A percentile compares a stretch with the other conserved stretches of the same genome.
Conservation (phyloP, 2,329 filamentous ascomycete genomes). For the Ophiostoma triangulosporum region DNA sequence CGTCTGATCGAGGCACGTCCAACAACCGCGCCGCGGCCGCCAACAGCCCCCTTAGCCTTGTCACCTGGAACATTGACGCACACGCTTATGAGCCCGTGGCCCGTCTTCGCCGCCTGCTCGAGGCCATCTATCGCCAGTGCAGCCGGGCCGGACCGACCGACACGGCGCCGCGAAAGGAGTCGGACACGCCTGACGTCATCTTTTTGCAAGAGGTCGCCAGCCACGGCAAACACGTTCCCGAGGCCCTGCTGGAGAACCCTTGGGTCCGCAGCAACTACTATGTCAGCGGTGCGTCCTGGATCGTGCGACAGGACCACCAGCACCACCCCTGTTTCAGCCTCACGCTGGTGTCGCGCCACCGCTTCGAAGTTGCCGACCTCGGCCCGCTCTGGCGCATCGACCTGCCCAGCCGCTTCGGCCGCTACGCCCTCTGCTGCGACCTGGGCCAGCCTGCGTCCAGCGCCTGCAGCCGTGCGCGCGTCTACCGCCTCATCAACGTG, state of each 20-base stretch:
- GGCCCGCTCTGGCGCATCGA: constrained; percentile 22
- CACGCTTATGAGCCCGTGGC: constrained; percentile 7
- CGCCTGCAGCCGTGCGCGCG: constrained; percentile 8
- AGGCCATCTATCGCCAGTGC: constrained; percentile 10
- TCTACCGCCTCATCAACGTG: constrained; percentile 23
- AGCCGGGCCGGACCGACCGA: neutral
- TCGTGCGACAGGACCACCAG: neutral
- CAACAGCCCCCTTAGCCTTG: constrained; percentile 12
- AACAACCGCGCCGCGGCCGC: neutral
- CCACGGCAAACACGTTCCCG: constrained; percentile 9
- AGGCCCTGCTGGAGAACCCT: constrained; percentile 15
- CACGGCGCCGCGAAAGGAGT: neutral
- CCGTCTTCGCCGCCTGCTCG: constrained; percentile 19
- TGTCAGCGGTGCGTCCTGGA: constrained; percentile 19
- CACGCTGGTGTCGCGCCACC: constrained; percentile 18
- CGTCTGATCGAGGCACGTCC: neutral
- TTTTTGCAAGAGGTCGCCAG: constrained; percentile 23
- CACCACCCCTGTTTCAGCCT: constrained; percentile 17
- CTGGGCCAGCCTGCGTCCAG: constrained; percentile 9
- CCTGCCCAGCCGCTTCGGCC: constrained; percentile 20
- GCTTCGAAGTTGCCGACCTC: constrained; percentile 15
- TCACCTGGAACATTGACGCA: constrained; percentile 23
- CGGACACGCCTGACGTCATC: constrained; percentile 18
- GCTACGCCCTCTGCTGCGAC: constrained; percentile 25
- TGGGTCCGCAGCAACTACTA: constrained; percentile 20